Conservation (phyloP, 768 basidiomycete species). For the Ramaria sp. region DNA sequence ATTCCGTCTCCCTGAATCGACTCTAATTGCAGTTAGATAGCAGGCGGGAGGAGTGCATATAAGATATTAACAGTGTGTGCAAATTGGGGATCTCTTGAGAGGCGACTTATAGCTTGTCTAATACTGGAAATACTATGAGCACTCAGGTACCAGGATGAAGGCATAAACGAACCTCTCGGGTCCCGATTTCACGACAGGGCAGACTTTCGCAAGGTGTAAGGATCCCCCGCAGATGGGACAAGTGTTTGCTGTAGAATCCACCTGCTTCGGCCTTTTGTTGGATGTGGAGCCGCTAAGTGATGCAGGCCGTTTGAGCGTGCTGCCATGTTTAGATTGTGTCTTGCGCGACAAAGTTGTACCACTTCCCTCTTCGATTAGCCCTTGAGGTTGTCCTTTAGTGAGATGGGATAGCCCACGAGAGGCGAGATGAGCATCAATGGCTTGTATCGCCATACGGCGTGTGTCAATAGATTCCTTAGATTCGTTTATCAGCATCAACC, state of each 20-base stretch:
- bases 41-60: slow-evolving; percentile 10
- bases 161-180: slow-evolving; percentile 33
- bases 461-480: slow-evolving; percentile 52
- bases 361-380: slow-evolving; percentile 14
- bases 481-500: slow-evolving; percentile 55
- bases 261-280: slow-evolving; percentile 26
- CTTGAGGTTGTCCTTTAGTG: slow-evolving; percentile 54
- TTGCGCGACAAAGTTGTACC: not conserved
- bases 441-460: slow-evolving; percentile 53
- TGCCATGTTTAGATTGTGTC: slow-evolving; percentile 6
- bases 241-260: slow-evolving; percentile 18
- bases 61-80: slow-evolving; percentile 26
- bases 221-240: slow-evolving; percentile 43
- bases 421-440: slow-evolving; percentile 56
- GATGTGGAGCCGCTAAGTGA: slow-evolving; percentile 12
- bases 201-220: slow-evolving; percentile 39
- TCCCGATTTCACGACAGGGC: slow-evolving; percentile 43
- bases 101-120: slow-evolving; percentile 29
- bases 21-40: not conserved
- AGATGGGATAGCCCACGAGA: slow-evolving; percentile 44
- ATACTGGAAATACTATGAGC: slow-evolving; percentile 23
- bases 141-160: not conserved
- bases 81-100: slow-evolving; percentile 30
- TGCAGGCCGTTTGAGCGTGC: slow-evolving; percentile 21
- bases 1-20: not conserved